phyloP scores from a whole-genome alignment of 352 stramenopile species.

The Globisporangium cederbergense region DNA sequence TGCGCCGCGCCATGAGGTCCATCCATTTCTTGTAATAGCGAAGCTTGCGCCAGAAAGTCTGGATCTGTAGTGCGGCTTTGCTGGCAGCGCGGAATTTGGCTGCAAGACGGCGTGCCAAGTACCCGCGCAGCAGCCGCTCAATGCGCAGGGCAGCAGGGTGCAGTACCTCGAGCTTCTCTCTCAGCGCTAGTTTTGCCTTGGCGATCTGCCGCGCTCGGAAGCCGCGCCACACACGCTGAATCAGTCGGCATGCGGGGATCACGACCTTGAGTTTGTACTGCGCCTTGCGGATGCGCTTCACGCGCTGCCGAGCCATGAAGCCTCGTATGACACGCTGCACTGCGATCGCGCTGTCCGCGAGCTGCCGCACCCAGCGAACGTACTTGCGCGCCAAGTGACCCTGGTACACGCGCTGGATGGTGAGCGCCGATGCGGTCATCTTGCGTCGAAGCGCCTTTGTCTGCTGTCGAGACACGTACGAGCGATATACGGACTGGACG shows the following conservation, averaged over 20 bases:
- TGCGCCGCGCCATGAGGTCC: constrained; percentile 42
- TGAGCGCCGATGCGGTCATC: constrained; percentile 27
- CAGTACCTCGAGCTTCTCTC: constrained; percentile 32
- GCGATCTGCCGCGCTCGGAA: constrained; percentile 31
- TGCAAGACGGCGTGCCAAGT: constrained; percentile 41
- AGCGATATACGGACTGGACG: constrained; percentile 69
- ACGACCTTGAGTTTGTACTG: constrained; percentile 40
- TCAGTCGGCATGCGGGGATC: constrained; percentile 32
- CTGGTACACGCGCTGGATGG: constrained; percentile 57
- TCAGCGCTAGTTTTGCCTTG: constrained; percentile 24
- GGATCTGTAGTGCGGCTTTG: constrained; percentile 37
- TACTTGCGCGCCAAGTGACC: constrained; percentile 41
- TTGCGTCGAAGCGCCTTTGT: constrained; percentile 28
- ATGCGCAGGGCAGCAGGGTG: constrained; percentile 53
- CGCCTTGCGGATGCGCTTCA: constrained; percentile 36
- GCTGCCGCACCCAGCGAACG: constrained; percentile 38
- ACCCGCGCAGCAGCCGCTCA: constrained; percentile 46
- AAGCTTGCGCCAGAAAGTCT: constrained; percentile 46
- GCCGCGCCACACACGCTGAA: constrained; percentile 65
- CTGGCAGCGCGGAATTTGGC: constrained; percentile 26
- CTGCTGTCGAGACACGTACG: constrained; percentile 34
- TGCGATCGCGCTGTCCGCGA: constrained; percentile 37
- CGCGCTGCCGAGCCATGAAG: constrained; percentile 52
- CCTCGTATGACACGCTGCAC: constrained; percentile 52
- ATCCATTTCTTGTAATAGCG: constrained; percentile 49